phyloP scores from a whole-genome alignment of 805 yeast genomes.

The Nakazawaea sp. region DNA sequence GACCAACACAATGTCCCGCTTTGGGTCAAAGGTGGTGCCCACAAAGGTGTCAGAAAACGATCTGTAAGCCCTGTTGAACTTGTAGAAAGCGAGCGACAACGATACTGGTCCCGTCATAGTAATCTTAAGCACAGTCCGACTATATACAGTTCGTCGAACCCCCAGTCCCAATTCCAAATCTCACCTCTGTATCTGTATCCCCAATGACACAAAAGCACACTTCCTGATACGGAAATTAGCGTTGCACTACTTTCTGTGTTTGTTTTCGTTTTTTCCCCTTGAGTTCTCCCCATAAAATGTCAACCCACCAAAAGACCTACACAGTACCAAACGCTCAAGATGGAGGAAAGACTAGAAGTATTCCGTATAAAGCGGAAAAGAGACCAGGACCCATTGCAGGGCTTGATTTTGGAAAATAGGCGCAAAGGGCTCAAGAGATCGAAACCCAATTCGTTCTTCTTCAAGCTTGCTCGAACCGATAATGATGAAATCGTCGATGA shows the following conservation, averaged over 20 bases:
- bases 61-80: conserved; percentile 20
- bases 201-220: too few relatives aligned
- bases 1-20: conserved; percentile 56
- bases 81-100: conserved; percentile 15
- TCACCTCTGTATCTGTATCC: too few relatives aligned
- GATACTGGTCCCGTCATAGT: conserved; percentile 10
- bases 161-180: too few relatives aligned
- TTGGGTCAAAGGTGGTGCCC: conserved; percentile 47
- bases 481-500: conserved; percentile 16
- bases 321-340: too few relatives aligned
- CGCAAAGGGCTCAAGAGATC: conserved; percentile 32
- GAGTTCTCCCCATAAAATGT: too few relatives aligned
- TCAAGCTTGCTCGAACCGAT: conserved; percentile 44
- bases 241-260: too few relatives aligned
- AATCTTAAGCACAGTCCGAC: too few relatives aligned
- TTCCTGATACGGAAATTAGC: too few relatives aligned
- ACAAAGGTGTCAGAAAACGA: conserved; percentile 30
- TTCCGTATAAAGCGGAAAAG: conserved; percentile 84
- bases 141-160: too few relatives aligned
- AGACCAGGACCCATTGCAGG: conserved; percentile 83
- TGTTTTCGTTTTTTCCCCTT: too few relatives aligned
- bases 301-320: too few relatives aligned
- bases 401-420: conserved; percentile 46
- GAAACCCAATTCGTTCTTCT: conserved; percentile 27
- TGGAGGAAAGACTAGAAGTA: conserved; percentile 41